These are phyloP conservation scores for Tolypocladium nubicola DNA, from an alignment of 2,329 filamentous ascomycete genomes.

Conservation along the genomic window DNA sequence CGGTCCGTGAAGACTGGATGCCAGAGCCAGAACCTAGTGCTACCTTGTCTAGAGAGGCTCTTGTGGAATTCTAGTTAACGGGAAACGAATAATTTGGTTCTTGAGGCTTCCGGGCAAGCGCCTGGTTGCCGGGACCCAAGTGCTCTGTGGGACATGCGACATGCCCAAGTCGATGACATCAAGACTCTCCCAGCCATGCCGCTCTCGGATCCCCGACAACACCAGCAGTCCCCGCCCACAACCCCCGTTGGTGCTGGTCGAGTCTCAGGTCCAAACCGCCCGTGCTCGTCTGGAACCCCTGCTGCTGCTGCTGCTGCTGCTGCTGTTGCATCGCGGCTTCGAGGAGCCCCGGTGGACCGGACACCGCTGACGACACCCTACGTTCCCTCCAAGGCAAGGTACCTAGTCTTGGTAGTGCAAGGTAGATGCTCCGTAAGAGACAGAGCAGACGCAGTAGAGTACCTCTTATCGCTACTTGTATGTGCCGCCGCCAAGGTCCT, in stretches of 20 bases:
- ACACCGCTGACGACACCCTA: background rate
- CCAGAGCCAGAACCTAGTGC: no score
- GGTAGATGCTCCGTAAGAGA: background rate
- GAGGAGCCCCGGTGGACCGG: no score
- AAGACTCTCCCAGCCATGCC: conserved; percentile 4
- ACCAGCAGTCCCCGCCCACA: background rate
- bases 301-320: no score
- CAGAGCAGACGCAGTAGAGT: background rate
- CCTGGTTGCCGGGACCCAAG: background rate
- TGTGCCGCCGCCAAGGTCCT: background rate
- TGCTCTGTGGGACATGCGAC: no score
- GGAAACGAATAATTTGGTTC: background rate
- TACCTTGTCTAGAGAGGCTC: no score
- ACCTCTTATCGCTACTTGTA: background rate
- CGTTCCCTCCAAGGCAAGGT: background rate
- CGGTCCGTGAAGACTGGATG: background rate
- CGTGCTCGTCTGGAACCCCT: background rate
- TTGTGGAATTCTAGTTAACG: background rate
- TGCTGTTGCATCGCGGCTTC: no score
- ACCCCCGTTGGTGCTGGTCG: background rate
- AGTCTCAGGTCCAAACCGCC: background rate
- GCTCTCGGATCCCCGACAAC: background rate
- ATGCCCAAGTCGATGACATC: conserved; percentile 7
- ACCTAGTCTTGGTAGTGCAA: background rate
- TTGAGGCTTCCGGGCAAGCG: background rate